Conservation (phyloP, 352 stramenopile genomes). For the Globisporangium canariense region DNA sequence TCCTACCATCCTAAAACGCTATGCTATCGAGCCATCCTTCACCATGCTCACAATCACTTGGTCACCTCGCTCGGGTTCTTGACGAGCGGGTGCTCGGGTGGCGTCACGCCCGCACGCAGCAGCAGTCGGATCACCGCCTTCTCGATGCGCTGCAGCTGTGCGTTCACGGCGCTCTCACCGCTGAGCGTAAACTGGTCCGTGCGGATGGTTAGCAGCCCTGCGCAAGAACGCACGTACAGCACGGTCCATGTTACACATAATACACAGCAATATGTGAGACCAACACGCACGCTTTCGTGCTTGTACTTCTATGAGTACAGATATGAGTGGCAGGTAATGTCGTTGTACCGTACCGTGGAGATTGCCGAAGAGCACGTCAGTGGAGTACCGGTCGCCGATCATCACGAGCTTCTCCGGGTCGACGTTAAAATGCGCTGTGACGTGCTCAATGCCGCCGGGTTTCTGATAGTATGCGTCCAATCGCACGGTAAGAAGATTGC, state of each 20-base stretch:
- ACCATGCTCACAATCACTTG: neutral
- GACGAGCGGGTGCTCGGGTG: conserved; percentile 40
- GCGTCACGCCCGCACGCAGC: conserved; percentile 33
- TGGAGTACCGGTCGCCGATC: conserved; percentile 96
- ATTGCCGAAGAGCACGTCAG: conserved; percentile 97
- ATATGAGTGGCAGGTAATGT: neutral
- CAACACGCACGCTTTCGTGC: neutral
- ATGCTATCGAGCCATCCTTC: neutral
- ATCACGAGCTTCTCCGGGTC: conserved; percentile 89
- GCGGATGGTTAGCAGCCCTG: conserved; percentile 95
- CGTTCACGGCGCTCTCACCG: conserved; percentile 65
- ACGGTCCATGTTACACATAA: neutral
- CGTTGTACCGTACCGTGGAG: conserved; percentile 61
- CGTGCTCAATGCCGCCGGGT: conserved; percentile 86
- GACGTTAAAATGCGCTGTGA: conserved; percentile 83
- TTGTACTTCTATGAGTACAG: neutral
- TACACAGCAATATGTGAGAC: neutral
- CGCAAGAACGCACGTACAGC: neutral
- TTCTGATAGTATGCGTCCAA: conserved; percentile 51
- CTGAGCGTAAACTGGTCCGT: conserved; percentile 80
- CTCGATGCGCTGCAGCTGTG: conserved; percentile 69
- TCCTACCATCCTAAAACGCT: neutral
- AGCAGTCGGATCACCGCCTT: conserved; percentile 52
- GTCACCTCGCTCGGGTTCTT: neutral
- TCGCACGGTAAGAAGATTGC: neutral